Evolutionary conservation across 768 basidiomycete genomes (phyloP).

Genomic region (Rubroboletus pulcherrimus): DNA sequence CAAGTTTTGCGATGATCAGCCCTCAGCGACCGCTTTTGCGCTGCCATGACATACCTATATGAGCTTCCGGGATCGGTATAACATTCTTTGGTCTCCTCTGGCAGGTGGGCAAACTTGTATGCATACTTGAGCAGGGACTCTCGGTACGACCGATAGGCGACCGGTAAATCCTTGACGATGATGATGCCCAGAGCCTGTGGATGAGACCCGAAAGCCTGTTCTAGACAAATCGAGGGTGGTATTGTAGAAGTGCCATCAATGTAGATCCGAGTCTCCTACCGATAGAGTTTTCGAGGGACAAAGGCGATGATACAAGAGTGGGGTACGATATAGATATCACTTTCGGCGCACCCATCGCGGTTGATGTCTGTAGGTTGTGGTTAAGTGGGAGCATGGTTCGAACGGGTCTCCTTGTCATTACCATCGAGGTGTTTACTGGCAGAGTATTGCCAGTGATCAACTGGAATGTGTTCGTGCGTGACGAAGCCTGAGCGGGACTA

Average conservation of each 20-base stretch:
- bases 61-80: constrained; percentile 69
- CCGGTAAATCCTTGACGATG: constrained; percentile 77
- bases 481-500: background rate
- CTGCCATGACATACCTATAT: constrained; percentile 58
- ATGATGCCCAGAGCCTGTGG: constrained; percentile 77
- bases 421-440: background rate
- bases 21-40: background rate
- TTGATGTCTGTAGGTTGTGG: constrained; percentile 13
- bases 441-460: background rate
- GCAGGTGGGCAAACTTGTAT: constrained; percentile 70
- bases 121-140: constrained; percentile 72
- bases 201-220: constrained; percentile 79
- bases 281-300: constrained; percentile 55
- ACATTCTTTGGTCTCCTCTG: constrained; percentile 62
- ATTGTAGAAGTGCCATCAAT: background rate
- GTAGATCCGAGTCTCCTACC: constrained; percentile 36
- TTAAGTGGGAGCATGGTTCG: constrained; percentile 2
- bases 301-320: constrained; percentile 50
- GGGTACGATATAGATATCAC: constrained; percentile 59
- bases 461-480: background rate
- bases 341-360: constrained; percentile 8
- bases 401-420: constrained; percentile 18
- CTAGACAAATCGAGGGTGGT: constrained; percentile 33
- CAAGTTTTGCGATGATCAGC: background rate
- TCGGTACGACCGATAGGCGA: constrained; percentile 56